Evolutionary conservation across 257 asterid genomes (phyloP).

Genomic region (Cruciata laevipes): DNA sequence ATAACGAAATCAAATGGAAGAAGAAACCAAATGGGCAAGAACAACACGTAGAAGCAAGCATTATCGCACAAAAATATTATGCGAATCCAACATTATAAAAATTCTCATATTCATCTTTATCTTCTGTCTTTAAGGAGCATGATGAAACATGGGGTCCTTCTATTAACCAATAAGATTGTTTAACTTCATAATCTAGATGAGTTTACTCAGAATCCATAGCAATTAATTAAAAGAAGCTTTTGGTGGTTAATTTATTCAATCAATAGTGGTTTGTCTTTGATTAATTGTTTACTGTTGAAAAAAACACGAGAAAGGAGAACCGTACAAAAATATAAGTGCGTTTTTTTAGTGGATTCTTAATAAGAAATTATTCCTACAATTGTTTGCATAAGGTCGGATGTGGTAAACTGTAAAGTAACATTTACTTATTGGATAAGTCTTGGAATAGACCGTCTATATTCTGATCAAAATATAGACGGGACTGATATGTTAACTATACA

Average conservation of each 20-base stretch:
- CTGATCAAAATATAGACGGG: too few relatives aligned
- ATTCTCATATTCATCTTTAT: neutral
- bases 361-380: neutral
- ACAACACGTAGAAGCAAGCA: neutral
- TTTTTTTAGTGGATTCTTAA: constrained; percentile 5
- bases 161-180: neutral
- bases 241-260: neutral
- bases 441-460: too few relatives aligned
- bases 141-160: constrained; percentile 1
- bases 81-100: neutral
- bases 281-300: neutral
- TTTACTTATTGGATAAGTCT: too few relatives aligned
- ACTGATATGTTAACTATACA: too few relatives aligned
- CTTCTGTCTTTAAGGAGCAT: neutral
- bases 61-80: neutral
- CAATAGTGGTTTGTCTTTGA: constrained; percentile 9
- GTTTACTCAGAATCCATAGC: neutral
- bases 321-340: neutral
- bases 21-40: constrained; percentile 3
- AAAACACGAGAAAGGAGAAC: neutral
- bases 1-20: neutral
- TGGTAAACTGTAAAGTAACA: too few relatives aligned
- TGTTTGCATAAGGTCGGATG: neutral
- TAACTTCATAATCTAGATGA: neutral
- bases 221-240: neutral